Evolutionary conservation across 176 grass and related monocot species (phyloP).

Genomic region (Zea luxurians): DNA sequence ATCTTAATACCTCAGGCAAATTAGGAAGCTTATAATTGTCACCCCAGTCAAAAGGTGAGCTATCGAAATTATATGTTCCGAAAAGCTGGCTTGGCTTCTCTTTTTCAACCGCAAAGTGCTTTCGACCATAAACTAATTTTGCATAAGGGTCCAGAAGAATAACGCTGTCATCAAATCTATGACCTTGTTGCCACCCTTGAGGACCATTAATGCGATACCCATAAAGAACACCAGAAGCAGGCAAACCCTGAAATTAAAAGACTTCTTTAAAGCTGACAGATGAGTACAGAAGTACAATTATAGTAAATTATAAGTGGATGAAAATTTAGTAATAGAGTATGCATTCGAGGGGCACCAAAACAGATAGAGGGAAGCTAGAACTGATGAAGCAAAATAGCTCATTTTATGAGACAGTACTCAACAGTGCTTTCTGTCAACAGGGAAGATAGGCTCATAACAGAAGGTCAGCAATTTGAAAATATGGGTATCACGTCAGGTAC

Average conservation of each 20-base stretch:
- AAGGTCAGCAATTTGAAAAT: not conserved
- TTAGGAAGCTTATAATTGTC: constrained; percentile 74
- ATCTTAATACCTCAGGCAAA: constrained; percentile 78
- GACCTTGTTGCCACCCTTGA: constrained; percentile 69
- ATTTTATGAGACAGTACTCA: constrained; percentile 2
- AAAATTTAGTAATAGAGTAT: not conserved
- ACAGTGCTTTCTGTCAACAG: not conserved
- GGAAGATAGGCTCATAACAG: not conserved
- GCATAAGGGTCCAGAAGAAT: constrained; percentile 94
- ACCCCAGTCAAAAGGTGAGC: constrained; percentile 86
- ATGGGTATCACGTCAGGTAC: not conserved
- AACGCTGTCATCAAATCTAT: constrained; percentile 78
- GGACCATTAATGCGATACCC: constrained; percentile 85
- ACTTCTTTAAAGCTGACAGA: constrained; percentile 15
- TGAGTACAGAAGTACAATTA: constrained; percentile 6
- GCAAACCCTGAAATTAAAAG: constrained; percentile 69
- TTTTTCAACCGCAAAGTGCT: constrained; percentile 60
- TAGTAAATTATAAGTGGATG: constrained; percentile 16
- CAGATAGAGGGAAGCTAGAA: constrained; percentile 26
- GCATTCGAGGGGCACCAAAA: constrained; percentile 8
- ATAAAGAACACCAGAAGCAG: constrained; percentile 70
- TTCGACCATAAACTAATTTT: constrained; percentile 87
- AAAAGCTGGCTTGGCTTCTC: constrained; percentile 57
- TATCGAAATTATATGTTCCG: constrained; percentile 86
- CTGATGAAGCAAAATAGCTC: constrained; percentile 9